These are phyloP conservation scores for Cenchrus fungigraminus DNA, from an alignment of 176 grass and related monocot genomes.

Conservation along the genomic window DNA sequence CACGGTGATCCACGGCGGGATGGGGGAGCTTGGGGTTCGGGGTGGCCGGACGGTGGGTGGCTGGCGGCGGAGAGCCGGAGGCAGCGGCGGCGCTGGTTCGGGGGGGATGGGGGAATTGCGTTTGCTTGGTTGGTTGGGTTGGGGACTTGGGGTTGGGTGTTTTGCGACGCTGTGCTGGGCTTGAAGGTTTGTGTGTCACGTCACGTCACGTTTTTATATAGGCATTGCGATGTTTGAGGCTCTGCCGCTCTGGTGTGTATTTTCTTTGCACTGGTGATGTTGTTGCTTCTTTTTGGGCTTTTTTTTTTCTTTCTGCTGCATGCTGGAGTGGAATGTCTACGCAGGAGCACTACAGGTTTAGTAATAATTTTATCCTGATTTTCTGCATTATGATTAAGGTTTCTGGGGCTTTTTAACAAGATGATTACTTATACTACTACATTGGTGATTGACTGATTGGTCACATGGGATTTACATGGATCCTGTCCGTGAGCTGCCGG, in stretches of 20 bases:
- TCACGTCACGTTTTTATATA: not conserved
- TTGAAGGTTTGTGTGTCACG: not conserved
- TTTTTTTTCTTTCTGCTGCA: not conserved
- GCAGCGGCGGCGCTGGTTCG: not conserved
- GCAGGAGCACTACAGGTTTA: not conserved
- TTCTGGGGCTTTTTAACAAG: no score
- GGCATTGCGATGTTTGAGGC: not conserved
- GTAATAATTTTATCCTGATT: not conserved
- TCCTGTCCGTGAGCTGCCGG: not conserved
- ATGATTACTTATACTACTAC: no score
- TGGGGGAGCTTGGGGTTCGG: not conserved
- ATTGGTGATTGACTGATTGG: no score
- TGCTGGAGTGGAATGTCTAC: conserved; percentile 6
- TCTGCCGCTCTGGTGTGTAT: no score
- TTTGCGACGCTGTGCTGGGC: not conserved
- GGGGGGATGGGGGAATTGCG: not conserved
- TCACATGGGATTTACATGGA: not conserved
- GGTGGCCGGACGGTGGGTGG: not conserved
- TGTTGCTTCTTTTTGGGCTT: not conserved
- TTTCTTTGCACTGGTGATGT: no score
- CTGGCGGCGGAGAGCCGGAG: not conserved
- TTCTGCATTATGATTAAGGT: not conserved
- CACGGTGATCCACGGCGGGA: conserved; percentile 51
- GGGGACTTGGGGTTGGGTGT: not conserved
- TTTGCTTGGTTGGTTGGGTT: conserved; percentile 6